Percentiles rank a stretch among this genome's conserved stretches.
These are phyloP conservation scores for Chlorella sp. DNA, from an alignment of 139 green algal genomes.

Conservation along the genomic window DNA sequence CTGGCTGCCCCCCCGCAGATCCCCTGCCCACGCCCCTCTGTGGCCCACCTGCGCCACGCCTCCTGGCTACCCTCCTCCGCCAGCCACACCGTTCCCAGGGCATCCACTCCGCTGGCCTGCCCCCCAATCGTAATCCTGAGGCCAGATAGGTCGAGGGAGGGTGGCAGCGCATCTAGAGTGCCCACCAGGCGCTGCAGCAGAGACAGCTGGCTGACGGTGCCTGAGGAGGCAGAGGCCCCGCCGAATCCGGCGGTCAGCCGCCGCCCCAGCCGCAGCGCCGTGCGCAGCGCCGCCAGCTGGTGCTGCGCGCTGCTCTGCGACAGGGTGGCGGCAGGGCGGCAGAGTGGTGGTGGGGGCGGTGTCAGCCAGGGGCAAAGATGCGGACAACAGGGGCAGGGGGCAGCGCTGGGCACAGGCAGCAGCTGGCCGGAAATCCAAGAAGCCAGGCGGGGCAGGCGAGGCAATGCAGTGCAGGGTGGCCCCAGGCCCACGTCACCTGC, in stretches of 20 bases:
- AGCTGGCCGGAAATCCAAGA: too few species aligned
- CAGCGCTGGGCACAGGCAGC: background rate
- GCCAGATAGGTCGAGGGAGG: constrained; percentile 29
- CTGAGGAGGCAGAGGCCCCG: background rate
- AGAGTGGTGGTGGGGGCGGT: too few species aligned
- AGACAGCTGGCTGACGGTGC: constrained; percentile 35
- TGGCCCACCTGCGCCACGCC: constrained; percentile 41
- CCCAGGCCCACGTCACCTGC: too few species aligned
- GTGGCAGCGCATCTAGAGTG: constrained; percentile 13
- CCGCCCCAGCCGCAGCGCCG: constrained; percentile 59
- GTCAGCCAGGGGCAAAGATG: background rate
- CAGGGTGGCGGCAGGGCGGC: background rate
- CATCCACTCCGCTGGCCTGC: constrained; percentile 42
- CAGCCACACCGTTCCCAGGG: constrained; percentile 51
- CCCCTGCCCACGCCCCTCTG: too few species aligned
- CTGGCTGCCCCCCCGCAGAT: constrained; percentile 28
- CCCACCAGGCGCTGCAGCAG: constrained; percentile 12
- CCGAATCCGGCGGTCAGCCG: constrained; percentile 48
- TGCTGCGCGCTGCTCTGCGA: constrained; percentile 30
- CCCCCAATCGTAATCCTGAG: constrained; percentile 40
- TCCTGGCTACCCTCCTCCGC: constrained; percentile 27
- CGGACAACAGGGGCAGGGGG: background rate
- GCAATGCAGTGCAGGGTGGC: background rate
- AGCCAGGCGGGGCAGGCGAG: background rate
- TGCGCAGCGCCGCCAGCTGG: constrained; percentile 53